A percentile compares a stretch with the other conserved stretches of the same genome.
phyloP scores from a whole-genome alignment of 345 rosid species.

The Rhodomyrtus tomentosa region DNA sequence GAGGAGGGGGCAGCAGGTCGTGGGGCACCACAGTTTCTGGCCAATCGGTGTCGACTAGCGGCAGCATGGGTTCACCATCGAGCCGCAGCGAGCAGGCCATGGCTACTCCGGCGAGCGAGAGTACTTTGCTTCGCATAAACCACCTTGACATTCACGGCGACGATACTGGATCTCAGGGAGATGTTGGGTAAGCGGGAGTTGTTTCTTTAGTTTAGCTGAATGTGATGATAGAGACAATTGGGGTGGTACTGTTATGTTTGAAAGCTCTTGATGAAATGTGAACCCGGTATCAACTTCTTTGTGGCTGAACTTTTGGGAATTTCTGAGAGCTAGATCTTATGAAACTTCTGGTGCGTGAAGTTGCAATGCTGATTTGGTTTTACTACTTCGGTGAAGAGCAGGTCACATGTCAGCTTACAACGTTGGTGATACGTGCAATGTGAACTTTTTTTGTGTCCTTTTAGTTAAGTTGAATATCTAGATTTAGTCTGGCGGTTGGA shows the following conservation, averaged over 20 bases:
- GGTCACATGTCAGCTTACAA: background rate
- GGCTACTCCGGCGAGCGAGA: conserved; percentile 77
- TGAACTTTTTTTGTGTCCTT: background rate
- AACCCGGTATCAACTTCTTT: background rate
- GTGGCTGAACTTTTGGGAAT: background rate
- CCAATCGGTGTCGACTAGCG: conserved; percentile 22
- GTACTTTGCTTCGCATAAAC: conserved; percentile 44
- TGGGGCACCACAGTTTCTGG: conserved; percentile 46
- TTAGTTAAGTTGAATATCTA: background rate
- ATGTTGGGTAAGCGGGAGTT: conserved; percentile 35
- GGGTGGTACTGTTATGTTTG: background rate
- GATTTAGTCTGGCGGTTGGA: background rate
- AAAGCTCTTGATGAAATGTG: background rate
- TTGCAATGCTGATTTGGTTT: background rate
- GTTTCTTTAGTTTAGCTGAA: background rate
- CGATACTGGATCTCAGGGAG: conserved; percentile 80
- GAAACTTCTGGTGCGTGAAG: background rate
- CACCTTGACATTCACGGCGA: conserved; percentile 89
- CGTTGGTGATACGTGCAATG: background rate
- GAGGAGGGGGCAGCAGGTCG: conserved; percentile 53
- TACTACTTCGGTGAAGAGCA: background rate
- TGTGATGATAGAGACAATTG: background rate
- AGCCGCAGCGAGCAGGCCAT: conserved; percentile 57
- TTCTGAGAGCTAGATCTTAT: background rate
- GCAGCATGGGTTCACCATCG: conserved; percentile 91